phyloP scores from a whole-genome alignment of 345 rosid genomes.

The Jatropha curcas region DNA sequence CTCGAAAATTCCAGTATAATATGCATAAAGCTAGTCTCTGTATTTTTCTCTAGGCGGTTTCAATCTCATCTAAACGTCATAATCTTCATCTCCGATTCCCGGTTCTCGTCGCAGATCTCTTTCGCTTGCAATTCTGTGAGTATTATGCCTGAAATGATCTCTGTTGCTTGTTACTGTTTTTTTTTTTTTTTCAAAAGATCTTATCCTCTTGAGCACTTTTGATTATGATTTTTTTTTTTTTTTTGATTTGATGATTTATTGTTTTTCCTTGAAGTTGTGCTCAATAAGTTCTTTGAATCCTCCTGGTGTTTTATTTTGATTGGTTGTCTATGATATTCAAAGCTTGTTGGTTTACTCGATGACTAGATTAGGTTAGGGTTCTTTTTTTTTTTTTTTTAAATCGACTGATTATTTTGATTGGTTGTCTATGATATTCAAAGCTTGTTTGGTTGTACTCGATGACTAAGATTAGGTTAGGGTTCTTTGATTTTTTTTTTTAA shows the following conservation, averaged over 20 bases:
- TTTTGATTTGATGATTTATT: not conserved
- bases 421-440: not conserved
- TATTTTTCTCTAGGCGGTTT: constrained; percentile 17
- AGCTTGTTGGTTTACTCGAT: not conserved
- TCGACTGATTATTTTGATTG: constrained; percentile 8
- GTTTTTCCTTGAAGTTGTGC: not conserved
- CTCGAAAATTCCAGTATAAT: not conserved
- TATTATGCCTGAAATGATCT: not conserved
- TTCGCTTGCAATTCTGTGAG: constrained; percentile 20
- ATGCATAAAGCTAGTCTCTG: constrained; percentile 1
- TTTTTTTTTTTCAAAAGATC: not conserved
- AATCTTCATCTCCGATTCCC: constrained; percentile 10
- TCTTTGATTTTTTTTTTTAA: no score
- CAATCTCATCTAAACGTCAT: constrained; percentile 20
- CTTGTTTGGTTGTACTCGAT: not conserved
- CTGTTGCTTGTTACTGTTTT: not conserved
- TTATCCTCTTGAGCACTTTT: not conserved
- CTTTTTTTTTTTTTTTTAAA: no score
- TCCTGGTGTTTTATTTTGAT: not conserved
- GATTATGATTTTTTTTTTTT: constrained; percentile 1
- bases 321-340: not conserved
- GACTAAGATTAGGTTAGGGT: not conserved
- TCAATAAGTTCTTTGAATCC: constrained; percentile 5
- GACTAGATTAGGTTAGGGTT: not conserved
- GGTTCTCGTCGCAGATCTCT: constrained; percentile 29